Evolutionary conservation across 257 asterid species (phyloP).

Genomic region (Dorcoceras hygrometricum): DNA sequence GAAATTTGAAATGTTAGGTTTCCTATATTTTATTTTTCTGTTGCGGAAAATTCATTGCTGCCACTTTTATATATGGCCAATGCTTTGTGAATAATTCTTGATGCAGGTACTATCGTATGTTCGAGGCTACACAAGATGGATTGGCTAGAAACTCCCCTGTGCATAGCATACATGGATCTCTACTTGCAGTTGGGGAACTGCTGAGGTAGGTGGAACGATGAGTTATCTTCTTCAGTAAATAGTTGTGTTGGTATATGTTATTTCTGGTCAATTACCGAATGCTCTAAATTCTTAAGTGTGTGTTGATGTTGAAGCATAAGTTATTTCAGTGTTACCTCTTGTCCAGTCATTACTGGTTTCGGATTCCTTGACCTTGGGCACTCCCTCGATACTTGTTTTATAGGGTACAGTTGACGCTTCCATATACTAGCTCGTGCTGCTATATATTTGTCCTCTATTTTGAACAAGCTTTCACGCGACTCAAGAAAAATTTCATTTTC

Average conservation of each 20-base stretch:
- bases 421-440: slow-evolving; percentile 1
- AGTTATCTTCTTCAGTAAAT: slow-evolving; percentile 21
- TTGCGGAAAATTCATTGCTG: background rate
- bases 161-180: slow-evolving; percentile 97
- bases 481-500: background rate
- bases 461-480: background rate
- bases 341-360: slow-evolving; percentile 15
- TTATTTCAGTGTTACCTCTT: slow-evolving; percentile 5
- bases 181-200: slow-evolving; percentile 98
- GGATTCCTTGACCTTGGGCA: slow-evolving; percentile 14
- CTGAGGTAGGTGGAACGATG: slow-evolving; percentile 66
- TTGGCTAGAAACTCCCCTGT: slow-evolving; percentile 86
- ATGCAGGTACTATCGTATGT: slow-evolving; percentile 95
- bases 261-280: background rate
- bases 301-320: slow-evolving; percentile 18
- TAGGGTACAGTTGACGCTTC: background rate
- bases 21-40: background rate
- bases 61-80: slow-evolving; percentile 16
- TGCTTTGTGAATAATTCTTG: slow-evolving; percentile 25
- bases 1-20: slow-evolving; percentile 8
- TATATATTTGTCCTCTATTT: background rate
- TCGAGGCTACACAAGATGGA: slow-evolving; percentile 99
- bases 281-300: background rate
- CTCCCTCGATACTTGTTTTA: background rate
- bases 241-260: slow-evolving; percentile 9